Conservation (phyloP, 164 flowering plant genomes). For the Stephania cephalantha region DNA sequence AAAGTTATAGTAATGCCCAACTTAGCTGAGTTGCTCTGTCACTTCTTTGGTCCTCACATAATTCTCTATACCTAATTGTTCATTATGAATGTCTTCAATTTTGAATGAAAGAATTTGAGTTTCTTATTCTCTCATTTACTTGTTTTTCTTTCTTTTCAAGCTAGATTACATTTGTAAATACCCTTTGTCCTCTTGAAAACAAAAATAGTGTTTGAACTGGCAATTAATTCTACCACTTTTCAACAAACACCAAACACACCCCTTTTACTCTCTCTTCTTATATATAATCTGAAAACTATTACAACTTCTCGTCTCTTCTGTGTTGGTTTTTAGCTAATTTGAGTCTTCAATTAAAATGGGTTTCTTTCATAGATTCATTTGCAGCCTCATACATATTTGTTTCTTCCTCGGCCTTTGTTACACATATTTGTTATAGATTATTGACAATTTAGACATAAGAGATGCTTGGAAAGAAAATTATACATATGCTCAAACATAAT, state of each 20-base stretch:
- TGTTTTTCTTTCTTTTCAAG: neutral
- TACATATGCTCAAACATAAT: too few species aligned
- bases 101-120: neutral
- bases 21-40: neutral
- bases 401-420: too few species aligned
- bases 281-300: neutral
- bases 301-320: neutral
- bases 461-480: too few species aligned
- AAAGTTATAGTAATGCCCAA: neutral
- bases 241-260: too few species aligned
- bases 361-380: conserved; percentile 9
- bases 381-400: neutral
- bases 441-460: too few species aligned
- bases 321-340: neutral
- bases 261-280: too few species aligned
- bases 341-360: neutral
- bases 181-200: neutral
- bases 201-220: too few species aligned
- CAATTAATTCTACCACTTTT: too few species aligned
- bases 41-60: neutral
- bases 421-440: too few species aligned
- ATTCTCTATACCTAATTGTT: neutral
- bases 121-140: neutral
- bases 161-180: neutral
- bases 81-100: too few species aligned